Percentiles rank a stretch among this genome's conserved stretches.
Evolutionary conservation across 495 filamentous ascomycete genomes (phyloP).

Genomic region (Glonium stellatum): DNA sequence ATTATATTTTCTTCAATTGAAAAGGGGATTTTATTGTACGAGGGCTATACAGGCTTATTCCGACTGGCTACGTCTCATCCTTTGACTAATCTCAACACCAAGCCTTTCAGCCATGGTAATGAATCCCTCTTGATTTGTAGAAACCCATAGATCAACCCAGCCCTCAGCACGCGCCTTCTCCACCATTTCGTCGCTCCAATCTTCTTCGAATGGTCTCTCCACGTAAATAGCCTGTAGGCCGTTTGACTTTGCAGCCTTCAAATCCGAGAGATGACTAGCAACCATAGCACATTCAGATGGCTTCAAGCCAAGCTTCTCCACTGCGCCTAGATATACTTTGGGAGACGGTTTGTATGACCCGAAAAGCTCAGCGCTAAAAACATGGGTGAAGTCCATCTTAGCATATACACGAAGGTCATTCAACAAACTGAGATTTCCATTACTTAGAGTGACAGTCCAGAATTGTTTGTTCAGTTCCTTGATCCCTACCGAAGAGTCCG

Average conservation of each 20-base stretch:
- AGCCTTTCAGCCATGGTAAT: constrained; percentile 46
- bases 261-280: constrained; percentile 65
- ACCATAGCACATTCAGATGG: constrained; percentile 65
- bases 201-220: constrained; percentile 60
- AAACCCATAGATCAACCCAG: constrained; percentile 62
- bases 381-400: constrained; percentile 51
- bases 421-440: constrained; percentile 63
- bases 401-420: constrained; percentile 54
- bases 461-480: constrained; percentile 47
- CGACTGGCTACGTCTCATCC: neutral
- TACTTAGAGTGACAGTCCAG: constrained; percentile 60
- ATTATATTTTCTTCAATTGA: no score
- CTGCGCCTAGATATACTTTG: constrained; percentile 61
- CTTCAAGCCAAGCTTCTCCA: constrained; percentile 47
- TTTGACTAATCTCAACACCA: constrained; percentile 29
- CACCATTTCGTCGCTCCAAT: constrained; percentile 46
- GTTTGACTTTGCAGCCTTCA: constrained; percentile 55
- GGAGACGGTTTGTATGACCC: constrained; percentile 71
- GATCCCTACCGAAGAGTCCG: constrained; percentile 55
- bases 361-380: constrained; percentile 64
- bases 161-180: constrained; percentile 47
- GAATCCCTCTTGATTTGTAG: constrained; percentile 45
- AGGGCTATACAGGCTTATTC: neutral
- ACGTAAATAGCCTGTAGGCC: constrained; percentile 70
- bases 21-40: neutral